Evolutionary conservation across 1,284 basidiomycete genomes (phyloP), one percentile per base, ranked within the genome.

Genomic region (Xerocomus nothofagi): DNA sequence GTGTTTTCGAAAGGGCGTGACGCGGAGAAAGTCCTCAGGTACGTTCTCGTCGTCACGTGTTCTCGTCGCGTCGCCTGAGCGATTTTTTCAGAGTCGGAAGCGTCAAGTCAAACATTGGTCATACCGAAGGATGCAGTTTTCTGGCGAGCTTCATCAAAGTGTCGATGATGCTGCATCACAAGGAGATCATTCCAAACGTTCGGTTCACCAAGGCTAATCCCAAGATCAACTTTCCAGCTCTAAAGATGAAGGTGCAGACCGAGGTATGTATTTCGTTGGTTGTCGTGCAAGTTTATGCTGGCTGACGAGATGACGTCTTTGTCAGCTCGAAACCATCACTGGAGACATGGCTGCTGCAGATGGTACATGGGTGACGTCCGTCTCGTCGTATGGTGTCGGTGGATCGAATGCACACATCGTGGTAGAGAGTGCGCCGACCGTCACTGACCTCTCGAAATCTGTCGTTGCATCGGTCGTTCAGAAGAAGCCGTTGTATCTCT

Each of bases 81-180:
- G n/a, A n/a, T n/a, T 1, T 10, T 34, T 42, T 18, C 26, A 65
- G 65, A 46, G 63, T 69, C 4, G 66, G 66, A 50, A 66, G 59
- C 8, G 60, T 68, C 42, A 68, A 69, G 30, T 37, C 54, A 20
- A 69, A 67, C 48, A 58, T 69, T 12, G 67, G 66, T 0, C 66
- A 68, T 42, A 42, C 62, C 0, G 66, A 65, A 44, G 62, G 63
- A 29, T 67, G 63, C 49, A 64, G 55, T 37, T 68, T 67, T 45
- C 30, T 64, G n/a, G 65, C 57, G 5, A 60, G 62, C 52, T 49
- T 67, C 30, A 56, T 65, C 29, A 64, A 64, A 44, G 61, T 65
- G 4, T 54, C 59, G 31, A n/a, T 64, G 53, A 66, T 63, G 63
- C 29, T 66, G 36, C 53, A 63, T 37, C 51, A 62, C 49, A 63